These are phyloP conservation scores for Fomitopsis schrenkii DNA, from an alignment of 1,284 basidiomycete genomes.

Conservation along the genomic window DNA sequence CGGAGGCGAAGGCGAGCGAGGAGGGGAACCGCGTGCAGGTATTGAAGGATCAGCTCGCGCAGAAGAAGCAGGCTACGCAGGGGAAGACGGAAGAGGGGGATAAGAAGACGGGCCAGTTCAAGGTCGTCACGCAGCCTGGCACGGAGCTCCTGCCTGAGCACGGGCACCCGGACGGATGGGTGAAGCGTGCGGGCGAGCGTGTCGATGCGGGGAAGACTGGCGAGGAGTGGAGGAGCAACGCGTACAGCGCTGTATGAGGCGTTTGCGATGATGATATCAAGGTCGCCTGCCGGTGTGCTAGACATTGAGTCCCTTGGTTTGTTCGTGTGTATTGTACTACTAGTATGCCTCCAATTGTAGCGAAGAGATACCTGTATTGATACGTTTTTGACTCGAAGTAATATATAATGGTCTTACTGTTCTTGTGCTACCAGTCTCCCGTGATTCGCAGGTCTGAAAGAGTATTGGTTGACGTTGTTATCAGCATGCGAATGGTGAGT, in stretches of 20 bases:
- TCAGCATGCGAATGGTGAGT: no score
- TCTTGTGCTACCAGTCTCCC: no score
- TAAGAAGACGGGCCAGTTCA: constrained; percentile 60
- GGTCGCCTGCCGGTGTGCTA: background rate
- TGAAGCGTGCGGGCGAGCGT: constrained; percentile 58
- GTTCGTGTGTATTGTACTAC: background rate
- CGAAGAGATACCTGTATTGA: background rate
- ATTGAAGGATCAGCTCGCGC: constrained; percentile 62
- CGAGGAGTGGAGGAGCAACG: constrained; percentile 66
- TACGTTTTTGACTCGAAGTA: background rate
- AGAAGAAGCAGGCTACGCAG: constrained; percentile 39
- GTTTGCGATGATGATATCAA: background rate
- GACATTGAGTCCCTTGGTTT: background rate
- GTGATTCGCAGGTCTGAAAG: no score
- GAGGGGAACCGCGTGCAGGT: constrained; percentile 50
- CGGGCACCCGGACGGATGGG: constrained; percentile 71
- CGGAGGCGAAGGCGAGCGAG: constrained; percentile 58
- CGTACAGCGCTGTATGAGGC: constrained; percentile 33
- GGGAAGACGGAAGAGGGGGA: constrained; percentile 37
- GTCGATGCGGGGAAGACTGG: constrained; percentile 44
- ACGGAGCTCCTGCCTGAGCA: constrained; percentile 51
- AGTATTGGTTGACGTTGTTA: no score
- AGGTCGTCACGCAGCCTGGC: constrained; percentile 63
- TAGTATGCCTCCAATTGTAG: background rate
- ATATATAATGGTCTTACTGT: background rate